phyloP scores from a whole-genome alignment of 345 rosid genomes.

The Syzygium aqueum region DNA sequence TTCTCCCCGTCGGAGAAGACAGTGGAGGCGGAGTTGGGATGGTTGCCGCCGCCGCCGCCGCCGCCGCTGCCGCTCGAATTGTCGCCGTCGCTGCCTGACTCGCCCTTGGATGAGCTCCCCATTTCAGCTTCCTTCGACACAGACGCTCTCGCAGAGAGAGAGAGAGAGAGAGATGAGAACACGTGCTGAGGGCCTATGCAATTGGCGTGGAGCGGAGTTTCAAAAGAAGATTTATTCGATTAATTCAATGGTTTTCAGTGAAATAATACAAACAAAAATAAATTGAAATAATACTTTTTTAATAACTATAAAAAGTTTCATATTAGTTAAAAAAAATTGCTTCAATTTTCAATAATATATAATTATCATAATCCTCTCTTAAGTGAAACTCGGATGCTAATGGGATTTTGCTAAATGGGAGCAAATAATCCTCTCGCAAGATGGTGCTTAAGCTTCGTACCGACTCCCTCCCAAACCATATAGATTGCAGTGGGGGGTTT shows the following conservation, averaged over 20 bases:
- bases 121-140: constrained; percentile 12
- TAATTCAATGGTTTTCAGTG: background rate
- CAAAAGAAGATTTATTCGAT: background rate
- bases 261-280: background rate
- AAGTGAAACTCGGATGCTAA: background rate
- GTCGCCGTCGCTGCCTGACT: constrained; percentile 56
- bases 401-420: background rate
- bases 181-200: background rate
- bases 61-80: constrained; percentile 56
- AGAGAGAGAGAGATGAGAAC: background rate
- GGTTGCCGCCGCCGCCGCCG: constrained; percentile 71
- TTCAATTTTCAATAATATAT: background rate
- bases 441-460: fast-evolving
- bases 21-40: constrained; percentile 41
- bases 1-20: constrained; percentile 86
- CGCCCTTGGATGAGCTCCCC: constrained; percentile 85
- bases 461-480: background rate
- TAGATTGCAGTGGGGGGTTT: fast-evolving
- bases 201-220: background rate
- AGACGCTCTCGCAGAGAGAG: background rate
- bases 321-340: background rate
- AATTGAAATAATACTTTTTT: background rate
- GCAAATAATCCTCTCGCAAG: fast-evolving
- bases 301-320: background rate
- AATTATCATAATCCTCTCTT: background rate